A percentile compares a stretch with the other conserved stretches of the same genome.
These are phyloP conservation scores for Nyssa sinensis DNA, from an alignment of 148 eudicot genomes.

Conservation along the genomic window DNA sequence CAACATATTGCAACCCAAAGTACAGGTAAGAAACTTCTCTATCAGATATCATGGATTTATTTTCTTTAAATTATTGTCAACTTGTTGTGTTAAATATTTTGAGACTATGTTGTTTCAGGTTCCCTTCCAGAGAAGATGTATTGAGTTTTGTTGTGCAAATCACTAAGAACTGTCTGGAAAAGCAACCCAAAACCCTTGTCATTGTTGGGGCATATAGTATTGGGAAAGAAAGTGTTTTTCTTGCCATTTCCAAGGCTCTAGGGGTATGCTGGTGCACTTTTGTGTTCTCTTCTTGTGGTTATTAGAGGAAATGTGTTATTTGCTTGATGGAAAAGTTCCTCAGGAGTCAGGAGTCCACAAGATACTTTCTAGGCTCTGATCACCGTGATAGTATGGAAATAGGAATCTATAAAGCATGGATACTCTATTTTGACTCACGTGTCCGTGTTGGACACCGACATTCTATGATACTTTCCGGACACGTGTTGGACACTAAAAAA, in stretches of 20 bases:
- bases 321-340: constrained; percentile 3
- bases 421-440: no score
- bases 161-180: constrained; percentile 37
- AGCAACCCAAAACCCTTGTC: constrained; percentile 54
- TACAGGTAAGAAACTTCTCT: constrained; percentile 39
- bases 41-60: constrained; percentile 1
- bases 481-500: no score
- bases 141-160: constrained; percentile 46
- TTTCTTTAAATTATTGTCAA: neutral
- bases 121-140: constrained; percentile 66
- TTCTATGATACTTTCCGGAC: no score
- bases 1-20: constrained; percentile 69
- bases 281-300: neutral
- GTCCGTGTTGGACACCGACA: no score
- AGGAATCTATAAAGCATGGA: no score
- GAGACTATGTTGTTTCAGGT: constrained; percentile 29
- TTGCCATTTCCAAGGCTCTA: constrained; percentile 59
- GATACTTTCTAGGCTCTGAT: constrained; percentile 2
- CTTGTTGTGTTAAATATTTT: neutral
- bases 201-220: constrained; percentile 74
- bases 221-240: constrained; percentile 68
- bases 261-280: constrained; percentile 32
- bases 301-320: constrained; percentile 3
- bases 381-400: no score
- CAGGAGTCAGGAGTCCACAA: neutral